These are phyloP conservation scores for Leccinum angustisporum DNA, from an alignment of 1,284 basidiomycete species.

Conservation along the genomic window DNA sequence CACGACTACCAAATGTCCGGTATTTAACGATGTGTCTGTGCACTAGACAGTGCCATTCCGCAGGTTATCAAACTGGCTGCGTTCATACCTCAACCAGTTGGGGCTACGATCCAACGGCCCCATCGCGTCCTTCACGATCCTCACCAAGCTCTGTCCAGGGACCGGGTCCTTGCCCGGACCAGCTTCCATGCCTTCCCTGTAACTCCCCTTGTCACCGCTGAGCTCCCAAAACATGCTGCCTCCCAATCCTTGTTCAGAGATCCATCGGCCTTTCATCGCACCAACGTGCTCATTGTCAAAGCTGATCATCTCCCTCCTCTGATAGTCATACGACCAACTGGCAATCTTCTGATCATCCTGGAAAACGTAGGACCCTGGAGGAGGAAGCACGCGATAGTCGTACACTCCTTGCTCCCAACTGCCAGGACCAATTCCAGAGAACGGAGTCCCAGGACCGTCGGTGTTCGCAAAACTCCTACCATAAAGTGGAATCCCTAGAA, in stretches of 20 bases:
- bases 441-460: slow-evolving; percentile 76
- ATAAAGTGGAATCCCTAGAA: slow-evolving; percentile 89
- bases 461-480: slow-evolving; percentile 91
- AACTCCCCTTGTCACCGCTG: slow-evolving; percentile 72
- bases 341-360: slow-evolving; percentile 59
- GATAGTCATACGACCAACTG: slow-evolving; percentile 73
- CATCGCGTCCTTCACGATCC: slow-evolving; percentile 72
- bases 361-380: slow-evolving; percentile 63
- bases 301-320: slow-evolving; percentile 73
- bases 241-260: slow-evolving; percentile 64
- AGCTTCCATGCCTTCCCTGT: slow-evolving; percentile 67
- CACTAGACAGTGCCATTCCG: slow-evolving; percentile 47
- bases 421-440: slow-evolving; percentile 72
- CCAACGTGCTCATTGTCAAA: slow-evolving; percentile 75
- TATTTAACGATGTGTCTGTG: not conserved
- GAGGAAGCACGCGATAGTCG: slow-evolving; percentile 77
- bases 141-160: slow-evolving; percentile 63
- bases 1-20: not conserved
- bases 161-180: slow-evolving; percentile 63
- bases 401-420: slow-evolving; percentile 82
- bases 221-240: slow-evolving; percentile 90
- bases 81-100: slow-evolving; percentile 74
- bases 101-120: slow-evolving; percentile 61
- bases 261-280: slow-evolving; percentile 73
- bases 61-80: slow-evolving; percentile 76